Evolutionary conservation across 2,329 filamentous ascomycete genomes (phyloP), one percentile per base, ranked within the genome.

Genomic region (Penicillium verrucosum): DNA sequence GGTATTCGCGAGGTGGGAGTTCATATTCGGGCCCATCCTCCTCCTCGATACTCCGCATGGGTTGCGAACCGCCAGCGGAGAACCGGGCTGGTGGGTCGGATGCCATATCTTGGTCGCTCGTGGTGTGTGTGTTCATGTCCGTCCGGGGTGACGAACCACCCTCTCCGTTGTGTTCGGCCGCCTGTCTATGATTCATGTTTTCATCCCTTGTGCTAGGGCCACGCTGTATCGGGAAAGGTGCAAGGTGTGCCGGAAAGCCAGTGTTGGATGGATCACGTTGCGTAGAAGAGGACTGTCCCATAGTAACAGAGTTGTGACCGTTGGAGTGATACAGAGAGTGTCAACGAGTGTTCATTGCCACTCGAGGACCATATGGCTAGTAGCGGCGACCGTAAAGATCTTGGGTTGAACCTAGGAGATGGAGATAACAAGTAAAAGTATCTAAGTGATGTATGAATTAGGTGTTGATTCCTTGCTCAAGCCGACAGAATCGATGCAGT

Each of bases 271-370:
- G 61, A 60, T 72, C 64, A 68, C 72, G 68, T 65, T 75, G 73
- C 32, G 73, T 73, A 44, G 75, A 77, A 44, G 73, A 74, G 62
- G 70, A 70, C 65, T 77, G 75, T 69, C 75, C 75, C 75, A 77
- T 77, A 74, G 69, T 73, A 73, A 62, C 65, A 64, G 49, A 51
- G 47, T 60, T 47, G 44, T 47, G 58, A 58, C 43, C 54, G 55
- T 47, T 51, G 58, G 56, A 60, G 36, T 50, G 53, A 61, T 43
- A 56, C 62, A 59, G 52, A 58, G 60, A 54, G 58, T 58, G 57
- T 69, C 65, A 69, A 52, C 63, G 60, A 54, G 57, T 58, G 59
- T 60, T 58, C 63, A 68, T 64, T 64, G 68, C 70, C 70, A 73
- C 72, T 59, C 47, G 64, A 64, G 60, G 45, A 52, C 6, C 55